Base-by-base conservation (phyloP, 2,329 filamentous ascomycete genomes). In the Botrytis fragariae region DNA sequence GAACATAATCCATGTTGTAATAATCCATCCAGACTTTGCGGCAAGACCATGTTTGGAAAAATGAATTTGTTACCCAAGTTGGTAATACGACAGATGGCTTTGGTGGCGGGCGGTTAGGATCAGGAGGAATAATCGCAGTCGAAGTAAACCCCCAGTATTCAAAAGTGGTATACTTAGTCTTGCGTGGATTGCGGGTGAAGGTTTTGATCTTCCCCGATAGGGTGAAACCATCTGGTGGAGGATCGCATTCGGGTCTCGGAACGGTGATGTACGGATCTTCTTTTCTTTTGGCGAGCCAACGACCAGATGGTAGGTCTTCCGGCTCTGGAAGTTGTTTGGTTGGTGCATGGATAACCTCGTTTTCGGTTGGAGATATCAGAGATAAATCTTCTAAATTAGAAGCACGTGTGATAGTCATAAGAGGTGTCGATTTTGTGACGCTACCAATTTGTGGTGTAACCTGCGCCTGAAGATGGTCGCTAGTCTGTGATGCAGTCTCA, bases 31-130 rank as follows among this genome's bases (percentile, higher is more conserved):
- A 69, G 8, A 59, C 5, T 18, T 69, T 18, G 29, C 65, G 65
- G n/a, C 65, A 69, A 42, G 65, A 69, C 35, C 54, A 69, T 20
- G 65, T 69, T 37, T 57, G 51, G 10, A 42, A 69, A 16, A 69
- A 42, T 7, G 48, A 57, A 18, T 20, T n/a, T 51, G 65, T 69
- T 5, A 39, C 65, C 65, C 65, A 69, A 42, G 37, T 10, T 42
- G 65, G 65, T 5, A 12, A 5, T 44, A 69, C 4, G 18, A 69
- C 12, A 57, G 65, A 69, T 12, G 48, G 25, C 18, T 14, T 4
- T 42, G 65, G 48, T 25, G 65, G 48, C 22, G 65, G 65, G 14
- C 65, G 65, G 16, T 69, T 69, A 32, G 65, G n/a, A 69, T 69
- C 65, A 25, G 39, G 65, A 16, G 65, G 65, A 6, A 69, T 29